These are phyloP conservation scores for Malus orientalis DNA, from an alignment of 306 rosid species.

Conservation along the genomic window DNA sequence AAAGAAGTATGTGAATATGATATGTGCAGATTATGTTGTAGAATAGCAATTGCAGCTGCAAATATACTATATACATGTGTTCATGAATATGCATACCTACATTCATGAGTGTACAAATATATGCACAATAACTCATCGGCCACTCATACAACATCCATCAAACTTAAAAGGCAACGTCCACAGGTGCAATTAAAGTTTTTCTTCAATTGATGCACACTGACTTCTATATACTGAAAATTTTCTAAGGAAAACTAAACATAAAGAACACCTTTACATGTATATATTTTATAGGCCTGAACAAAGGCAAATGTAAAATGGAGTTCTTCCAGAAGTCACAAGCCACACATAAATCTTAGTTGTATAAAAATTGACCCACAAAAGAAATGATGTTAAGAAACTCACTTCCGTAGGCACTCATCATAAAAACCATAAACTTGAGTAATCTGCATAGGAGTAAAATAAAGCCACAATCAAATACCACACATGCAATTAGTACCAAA, in stretches of 20 bases:
- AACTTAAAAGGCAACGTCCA: not conserved
- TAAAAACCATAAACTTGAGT: slow-evolving; percentile 97
- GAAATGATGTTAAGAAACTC: slow-evolving; percentile 30
- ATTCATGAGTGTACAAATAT: not conserved
- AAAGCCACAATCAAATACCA: slow-evolving; percentile 15
- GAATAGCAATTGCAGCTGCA: not conserved
- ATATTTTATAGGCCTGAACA: not conserved
- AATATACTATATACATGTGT: not conserved
- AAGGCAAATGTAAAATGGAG: not conserved
- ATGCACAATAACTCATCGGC: not conserved
- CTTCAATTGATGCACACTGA: not conserved
- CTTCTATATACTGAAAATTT: not conserved
- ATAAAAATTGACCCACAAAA: not conserved
- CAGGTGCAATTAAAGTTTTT: not conserved
- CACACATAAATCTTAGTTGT: not conserved
- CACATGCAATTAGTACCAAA: not conserved
- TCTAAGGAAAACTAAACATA: not conserved
- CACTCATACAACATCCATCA: not conserved
- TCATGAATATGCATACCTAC: not conserved
- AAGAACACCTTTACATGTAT: not conserved
- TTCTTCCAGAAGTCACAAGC: not conserved
- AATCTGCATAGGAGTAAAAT: slow-evolving; percentile 54
- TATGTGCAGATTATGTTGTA: not conserved
- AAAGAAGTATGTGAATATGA: not conserved
- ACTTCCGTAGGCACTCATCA: slow-evolving; percentile 94